Evolutionary conservation across 331 rosid species (phyloP).

Genomic region (Arachis monticola): DNA sequence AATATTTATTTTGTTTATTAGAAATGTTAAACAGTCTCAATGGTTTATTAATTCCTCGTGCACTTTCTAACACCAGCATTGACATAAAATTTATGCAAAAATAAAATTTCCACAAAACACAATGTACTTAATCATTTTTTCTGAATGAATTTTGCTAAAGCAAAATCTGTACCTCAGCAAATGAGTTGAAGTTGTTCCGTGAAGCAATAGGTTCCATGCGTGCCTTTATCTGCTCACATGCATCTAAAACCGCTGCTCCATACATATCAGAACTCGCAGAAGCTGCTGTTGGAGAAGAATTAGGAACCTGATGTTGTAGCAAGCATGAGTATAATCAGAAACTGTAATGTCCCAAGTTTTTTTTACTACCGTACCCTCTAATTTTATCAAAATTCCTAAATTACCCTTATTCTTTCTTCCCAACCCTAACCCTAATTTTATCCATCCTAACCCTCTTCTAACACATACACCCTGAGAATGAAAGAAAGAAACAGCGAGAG

Average conservation of each 20-base stretch:
- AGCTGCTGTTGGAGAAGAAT: conserved; percentile 94
- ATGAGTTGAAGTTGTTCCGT: conserved; percentile 65
- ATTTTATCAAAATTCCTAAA: no score
- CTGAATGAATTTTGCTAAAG: conserved; percentile 7
- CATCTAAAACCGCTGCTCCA: conserved; percentile 96
- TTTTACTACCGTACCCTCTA: no score
- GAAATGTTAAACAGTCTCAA: conserved; percentile 21
- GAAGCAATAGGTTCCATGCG: conserved; percentile 89
- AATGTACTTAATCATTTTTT: conserved; percentile 30
- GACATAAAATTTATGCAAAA: conserved; percentile 1
- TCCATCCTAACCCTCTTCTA: no score
- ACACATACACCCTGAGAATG: no score
- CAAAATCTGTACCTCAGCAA: conserved; percentile 67
- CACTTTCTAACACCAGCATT: conserved; percentile 19
- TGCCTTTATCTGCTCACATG: conserved; percentile 85
- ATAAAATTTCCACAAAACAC: conserved; percentile 20
- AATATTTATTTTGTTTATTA: background rate
- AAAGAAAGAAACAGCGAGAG: no score
- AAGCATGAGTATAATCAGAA: conserved; percentile 31
- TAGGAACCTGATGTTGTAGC: conserved; percentile 71
- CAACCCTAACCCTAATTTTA: no score
- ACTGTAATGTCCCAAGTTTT: no score
- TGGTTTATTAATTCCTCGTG: conserved; percentile 26
- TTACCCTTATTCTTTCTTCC: no score
- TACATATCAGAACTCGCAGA: conserved; percentile 97